Evolutionary conservation across 352 stramenopile genomes (phyloP).

Genomic region (Globisporangium orthogonon): DNA sequence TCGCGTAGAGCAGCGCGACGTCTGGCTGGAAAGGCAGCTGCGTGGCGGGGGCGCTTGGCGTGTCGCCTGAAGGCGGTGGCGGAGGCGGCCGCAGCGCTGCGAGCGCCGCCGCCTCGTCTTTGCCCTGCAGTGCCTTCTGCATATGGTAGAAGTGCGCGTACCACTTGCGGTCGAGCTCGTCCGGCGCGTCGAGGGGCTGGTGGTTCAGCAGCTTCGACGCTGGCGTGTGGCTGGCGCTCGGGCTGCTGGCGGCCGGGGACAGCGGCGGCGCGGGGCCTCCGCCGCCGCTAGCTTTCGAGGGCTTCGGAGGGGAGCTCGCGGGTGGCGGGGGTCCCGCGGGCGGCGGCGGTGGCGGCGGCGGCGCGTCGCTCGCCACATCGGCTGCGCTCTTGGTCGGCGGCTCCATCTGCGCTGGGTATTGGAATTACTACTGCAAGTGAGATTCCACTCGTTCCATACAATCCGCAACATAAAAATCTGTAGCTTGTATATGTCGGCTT

Average conservation of each 20-base stretch:
- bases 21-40: conserved; percentile 67
- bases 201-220: conserved; percentile 73
- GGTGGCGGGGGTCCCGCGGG: conserved; percentile 13
- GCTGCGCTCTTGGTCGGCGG: not conserved
- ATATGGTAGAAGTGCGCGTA: conserved; percentile 83
- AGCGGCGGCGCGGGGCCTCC: conserved; percentile 14
- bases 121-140: conserved; percentile 73
- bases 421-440: too few relatives aligned
- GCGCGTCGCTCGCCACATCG: conserved; percentile 14
- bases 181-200: conserved; percentile 56
- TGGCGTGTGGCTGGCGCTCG: conserved; percentile 25
- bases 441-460: not conserved
- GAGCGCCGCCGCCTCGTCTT: conserved; percentile 49
- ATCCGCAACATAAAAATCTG: not conserved
- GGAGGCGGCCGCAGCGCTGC: conserved; percentile 34
- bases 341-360: conserved; percentile 30
- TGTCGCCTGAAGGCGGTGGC: conserved; percentile 16
- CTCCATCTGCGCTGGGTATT: not conserved
- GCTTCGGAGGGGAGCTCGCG: conserved; percentile 5
- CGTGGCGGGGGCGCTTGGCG: not conserved
- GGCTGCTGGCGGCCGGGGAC: conserved; percentile 14
- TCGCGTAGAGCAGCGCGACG: conserved; percentile 70
- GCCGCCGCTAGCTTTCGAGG: not conserved
- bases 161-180: conserved; percentile 84
- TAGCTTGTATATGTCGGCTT: too few relatives aligned